Base-by-base conservation (phyloP, 2,329 filamentous ascomycete species). In the Trichophyton equinum region DNA sequence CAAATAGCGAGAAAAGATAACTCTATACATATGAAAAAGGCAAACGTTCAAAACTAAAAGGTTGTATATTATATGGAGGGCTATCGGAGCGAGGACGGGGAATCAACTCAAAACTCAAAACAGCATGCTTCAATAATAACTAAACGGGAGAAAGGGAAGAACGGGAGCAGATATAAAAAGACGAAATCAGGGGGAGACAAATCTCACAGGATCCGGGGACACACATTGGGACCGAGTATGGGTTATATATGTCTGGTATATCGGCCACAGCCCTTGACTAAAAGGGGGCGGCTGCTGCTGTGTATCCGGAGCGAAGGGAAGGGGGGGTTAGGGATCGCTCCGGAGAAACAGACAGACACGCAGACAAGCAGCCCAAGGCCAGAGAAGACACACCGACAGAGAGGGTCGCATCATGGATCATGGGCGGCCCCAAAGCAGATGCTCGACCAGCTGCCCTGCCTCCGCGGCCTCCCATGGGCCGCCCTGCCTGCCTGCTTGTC, bases 21-120 rank as follows among this genome's bases (percentile, higher is more conserved):
- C 51, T 38, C 51, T 55, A 55, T 55, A 55, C 51, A 55, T 55
- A 18, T 33, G 51, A 33, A 55, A 55, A 55, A n/a, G 27, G 20
- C 46, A 51, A 20, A 13, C 51, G n/a, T 30, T 18, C 33, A n/a
- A 18, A 55, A 53, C 33, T 13, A 38, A 53, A 36, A 27, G 1
- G 25, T 27, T 27, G 49, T 55, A 55, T 55, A 27, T 18, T 9
- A 51, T 51, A 51, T n/a, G 40, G 40, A 22, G 44, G n/a, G 44
- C 44, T 30, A 5, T 30, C 25, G 44, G 18, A 46, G 42, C n/a
- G 8, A 13, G 18, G 27, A 53, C 5, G 27, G 7, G 15, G 22
- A 15, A 11, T 36, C 51, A 33, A 20, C 9, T 20, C 25, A 33
- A 36, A 55, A 55, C 51, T 55, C 51, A 55, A 55, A 55, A 33